Evolutionary conservation across 2,329 filamentous ascomycete genomes (phyloP).

Genomic region (Fusarium fujikuroi): DNA sequence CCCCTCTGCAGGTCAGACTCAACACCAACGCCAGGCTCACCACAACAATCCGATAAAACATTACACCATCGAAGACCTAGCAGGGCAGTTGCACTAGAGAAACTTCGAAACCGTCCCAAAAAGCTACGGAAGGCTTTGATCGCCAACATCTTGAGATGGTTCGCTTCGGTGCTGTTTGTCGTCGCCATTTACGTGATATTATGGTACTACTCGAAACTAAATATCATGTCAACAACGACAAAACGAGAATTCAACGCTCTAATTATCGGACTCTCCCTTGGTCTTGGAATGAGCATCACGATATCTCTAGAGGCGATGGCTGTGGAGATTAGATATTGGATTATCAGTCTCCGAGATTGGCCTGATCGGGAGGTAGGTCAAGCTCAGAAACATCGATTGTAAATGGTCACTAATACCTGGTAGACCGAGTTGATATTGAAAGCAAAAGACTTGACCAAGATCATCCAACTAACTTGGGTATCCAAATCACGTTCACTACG

Average conservation of each 20-base stretch:
- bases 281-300: constrained; percentile 51
- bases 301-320: constrained; percentile 57
- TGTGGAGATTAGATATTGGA: constrained; percentile 58
- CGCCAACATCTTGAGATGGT: constrained; percentile 31
- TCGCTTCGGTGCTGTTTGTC: constrained; percentile 24
- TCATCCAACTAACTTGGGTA: constrained; percentile 28
- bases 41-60: neutral
- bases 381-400: neutral
- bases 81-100: neutral
- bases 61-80: neutral
- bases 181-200: constrained; percentile 35
- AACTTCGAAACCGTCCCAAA: constrained; percentile 19
- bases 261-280: constrained; percentile 55
- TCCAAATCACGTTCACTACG: constrained; percentile 31
- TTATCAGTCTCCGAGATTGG: constrained; percentile 52
- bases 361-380: constrained; percentile 52
- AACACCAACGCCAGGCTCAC: neutral
- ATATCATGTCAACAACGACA: constrained; percentile 34
- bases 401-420: neutral
- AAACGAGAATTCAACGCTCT: constrained; percentile 57
- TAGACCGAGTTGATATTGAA: constrained; percentile 36
- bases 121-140: constrained; percentile 12
- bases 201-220: constrained; percentile 19
- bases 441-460: constrained; percentile 36
- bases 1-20: constrained; percentile 5